phyloP scores from a whole-genome alignment of 2,329 filamentous ascomycete genomes.

The Penicillium griseofulvum region DNA sequence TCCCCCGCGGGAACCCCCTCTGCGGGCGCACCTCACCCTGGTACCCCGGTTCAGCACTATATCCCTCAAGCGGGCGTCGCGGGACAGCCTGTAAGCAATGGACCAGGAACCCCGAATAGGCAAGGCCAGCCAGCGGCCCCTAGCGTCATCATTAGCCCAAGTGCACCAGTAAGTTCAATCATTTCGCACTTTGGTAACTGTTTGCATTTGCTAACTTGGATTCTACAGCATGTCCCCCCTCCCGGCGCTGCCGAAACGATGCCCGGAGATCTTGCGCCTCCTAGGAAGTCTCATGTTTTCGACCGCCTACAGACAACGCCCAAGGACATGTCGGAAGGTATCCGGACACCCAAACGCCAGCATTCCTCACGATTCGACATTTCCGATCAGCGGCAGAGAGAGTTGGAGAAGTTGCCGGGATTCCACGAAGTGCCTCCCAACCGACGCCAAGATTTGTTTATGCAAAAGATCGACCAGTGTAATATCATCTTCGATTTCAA shows the following conservation, averaged over 20 bases:
- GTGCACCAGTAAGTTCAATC: slow-evolving; percentile 70
- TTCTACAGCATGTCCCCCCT: slow-evolving; percentile 75
- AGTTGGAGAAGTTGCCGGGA: slow-evolving; percentile 93
- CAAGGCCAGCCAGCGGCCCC: slow-evolving; percentile 66
- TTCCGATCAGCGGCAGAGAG: slow-evolving; percentile 81
- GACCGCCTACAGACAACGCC: slow-evolving; percentile 89
- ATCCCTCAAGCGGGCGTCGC: slow-evolving; percentile 35
- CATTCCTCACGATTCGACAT: slow-evolving; percentile 98
- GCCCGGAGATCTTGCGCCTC: slow-evolving; percentile 93
- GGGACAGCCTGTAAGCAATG: slow-evolving; percentile 46
- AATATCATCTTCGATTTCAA: slow-evolving; percentile 99
- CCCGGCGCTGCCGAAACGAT: slow-evolving; percentile 95
- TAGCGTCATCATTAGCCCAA: slow-evolving; percentile 91
- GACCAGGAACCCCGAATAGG: slow-evolving; percentile 61
- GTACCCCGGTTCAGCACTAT: slow-evolving; percentile 38
- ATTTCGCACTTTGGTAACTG: not conserved
- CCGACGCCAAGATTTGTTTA: slow-evolving; percentile 91
- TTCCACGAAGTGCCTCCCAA: slow-evolving; percentile 98
- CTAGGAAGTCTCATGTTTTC: slow-evolving; percentile 89
- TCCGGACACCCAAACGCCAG: slow-evolving; percentile 92
- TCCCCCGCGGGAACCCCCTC: slow-evolving; percentile 29
- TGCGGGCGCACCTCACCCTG: slow-evolving; percentile 29
- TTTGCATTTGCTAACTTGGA: slow-evolving; percentile 8
- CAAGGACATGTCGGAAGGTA: slow-evolving; percentile 92
- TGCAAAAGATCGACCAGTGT: slow-evolving; percentile 99